A percentile compares a stretch with the other conserved stretches of the same genome.
Evolutionary conservation across 1,284 basidiomycete species (phyloP).

Genomic region (Tylopilus microsporus): DNA sequence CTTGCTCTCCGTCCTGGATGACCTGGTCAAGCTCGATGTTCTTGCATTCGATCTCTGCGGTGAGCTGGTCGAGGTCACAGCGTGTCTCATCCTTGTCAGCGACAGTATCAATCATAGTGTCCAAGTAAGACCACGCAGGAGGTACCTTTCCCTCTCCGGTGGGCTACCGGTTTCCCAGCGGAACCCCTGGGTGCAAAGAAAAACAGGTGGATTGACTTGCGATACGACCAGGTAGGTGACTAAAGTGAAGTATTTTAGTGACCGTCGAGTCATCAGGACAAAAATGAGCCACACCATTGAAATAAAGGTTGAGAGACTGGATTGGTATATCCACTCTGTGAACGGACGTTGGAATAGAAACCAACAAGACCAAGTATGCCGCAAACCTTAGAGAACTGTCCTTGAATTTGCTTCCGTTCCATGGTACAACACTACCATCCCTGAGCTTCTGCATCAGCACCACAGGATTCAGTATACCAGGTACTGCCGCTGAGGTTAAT

Average conservation of each 20-base stretch:
- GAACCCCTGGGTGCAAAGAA: slow-evolving; percentile 94
- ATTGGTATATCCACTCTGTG: slow-evolving; percentile 88
- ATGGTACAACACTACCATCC: slow-evolving; percentile 81
- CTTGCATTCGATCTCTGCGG: too few relatives aligned
- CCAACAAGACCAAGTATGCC: background rate
- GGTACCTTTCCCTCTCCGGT: slow-evolving; percentile 83
- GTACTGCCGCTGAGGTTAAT: too few relatives aligned
- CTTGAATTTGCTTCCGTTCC: slow-evolving; percentile 90
- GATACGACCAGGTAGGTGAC: slow-evolving; percentile 95
- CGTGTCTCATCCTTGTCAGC: too few relatives aligned
- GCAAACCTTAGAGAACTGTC: slow-evolving; percentile 79
- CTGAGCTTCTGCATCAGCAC: slow-evolving; percentile 91
- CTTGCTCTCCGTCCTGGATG: too few relatives aligned
- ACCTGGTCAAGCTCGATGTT: too few relatives aligned
- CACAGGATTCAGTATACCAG: slow-evolving; percentile 35
- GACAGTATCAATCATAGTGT: too few relatives aligned
- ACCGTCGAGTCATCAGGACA: background rate
- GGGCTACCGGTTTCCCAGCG: slow-evolving; percentile 89
- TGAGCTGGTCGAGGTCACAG: too few relatives aligned
- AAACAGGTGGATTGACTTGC: slow-evolving; percentile 96
- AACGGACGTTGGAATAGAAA: slow-evolving; percentile 1
- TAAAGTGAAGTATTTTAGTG: slow-evolving; percentile 28
- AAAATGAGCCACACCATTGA: slow-evolving; percentile 59
- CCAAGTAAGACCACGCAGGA: background rate
- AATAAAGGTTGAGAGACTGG: slow-evolving; percentile 87